A percentile compares a stretch with the other conserved stretches of the same genome.
Evolutionary conservation across 2,329 filamentous ascomycete species (phyloP).

Genomic region (Fusarium sp.): DNA sequence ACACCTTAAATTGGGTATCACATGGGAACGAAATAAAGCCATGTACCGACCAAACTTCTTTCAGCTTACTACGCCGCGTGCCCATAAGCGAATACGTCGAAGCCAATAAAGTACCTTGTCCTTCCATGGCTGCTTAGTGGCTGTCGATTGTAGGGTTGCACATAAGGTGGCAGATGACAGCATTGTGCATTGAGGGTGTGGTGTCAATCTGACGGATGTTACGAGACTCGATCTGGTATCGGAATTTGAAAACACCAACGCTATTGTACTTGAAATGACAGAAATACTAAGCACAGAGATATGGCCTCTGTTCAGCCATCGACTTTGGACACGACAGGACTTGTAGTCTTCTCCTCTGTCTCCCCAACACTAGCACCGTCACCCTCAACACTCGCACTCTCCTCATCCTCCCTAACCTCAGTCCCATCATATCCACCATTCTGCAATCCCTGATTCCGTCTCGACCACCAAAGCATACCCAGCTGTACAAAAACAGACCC

Average conservation of each 20-base stretch:
- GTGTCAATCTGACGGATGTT: not conserved
- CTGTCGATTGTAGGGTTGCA: not conserved
- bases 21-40: not conserved
- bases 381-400: conserved; percentile 9
- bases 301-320: not conserved
- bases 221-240: not conserved
- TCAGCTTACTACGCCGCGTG: not conserved
- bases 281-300: no score
- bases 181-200: not conserved
- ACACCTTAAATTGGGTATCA: not conserved
- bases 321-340: conserved; percentile 12
- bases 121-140: not conserved
- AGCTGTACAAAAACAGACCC: conserved; percentile 49
- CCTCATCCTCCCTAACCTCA: conserved; percentile 35
- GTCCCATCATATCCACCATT: conserved; percentile 36
- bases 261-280: not conserved
- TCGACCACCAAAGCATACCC: conserved; percentile 47
- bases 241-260: not conserved
- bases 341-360: conserved; percentile 4
- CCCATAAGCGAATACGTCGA: not conserved
- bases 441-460: conserved; percentile 29
- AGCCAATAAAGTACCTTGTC: not conserved
- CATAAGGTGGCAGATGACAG: not conserved
- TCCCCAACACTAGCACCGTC: conserved; percentile 14
- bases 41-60: not conserved